Base-by-base conservation (phyloP, 2,329 filamentous ascomycete genomes). In the Colletotrichum orbiculare region DNA sequence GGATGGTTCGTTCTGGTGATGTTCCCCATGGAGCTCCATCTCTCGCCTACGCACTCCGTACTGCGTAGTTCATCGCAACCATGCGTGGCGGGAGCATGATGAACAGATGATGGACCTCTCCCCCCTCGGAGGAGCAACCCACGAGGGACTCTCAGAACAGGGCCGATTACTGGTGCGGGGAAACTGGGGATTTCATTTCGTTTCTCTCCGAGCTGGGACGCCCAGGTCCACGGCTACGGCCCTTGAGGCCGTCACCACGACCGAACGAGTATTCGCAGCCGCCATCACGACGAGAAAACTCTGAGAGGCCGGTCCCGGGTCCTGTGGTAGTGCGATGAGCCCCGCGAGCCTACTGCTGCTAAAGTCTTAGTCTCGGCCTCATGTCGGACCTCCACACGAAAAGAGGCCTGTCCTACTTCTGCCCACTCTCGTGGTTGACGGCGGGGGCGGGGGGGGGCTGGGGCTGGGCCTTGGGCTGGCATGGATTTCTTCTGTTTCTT, bases 351-450 rank as follows among this genome's bases (percentile, higher is more conserved):
- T 34, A 17, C 57, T 12, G 41, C 13, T 56, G 25, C 25, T 25
- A 25, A 25, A 25, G 25, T 25, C 25, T 42, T 66, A 63, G 63
- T 55, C 52, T 25, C 63, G 63, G 63, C 63, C 46, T 53, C 52
- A 62, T 43, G 52, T 62, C 63, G 63, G 63, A 39, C 63, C 58
- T 63, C 63, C 63, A 66, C 62, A 64, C 49, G 52, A 45, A 43
- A 25, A 25, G 4, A 25, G 25, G 2, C 13, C 47, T n/a, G 34
- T 35, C 43, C 49, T 56, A 63, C 63, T 56, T 39, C 43, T 42
- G 13, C 50, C 17, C 6, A 54, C 63, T 25, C 58, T 59, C 58
- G 63, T 58, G 58, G 52, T 45, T 49, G 50, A 52, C 58, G 53
- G 54, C 41, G 46, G 42, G 58, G 62, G 58, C 35, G 25, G 4